Base-by-base conservation (phyloP, 2,329 filamentous ascomycete genomes). In the Talaromyces amestolkiae region DNA sequence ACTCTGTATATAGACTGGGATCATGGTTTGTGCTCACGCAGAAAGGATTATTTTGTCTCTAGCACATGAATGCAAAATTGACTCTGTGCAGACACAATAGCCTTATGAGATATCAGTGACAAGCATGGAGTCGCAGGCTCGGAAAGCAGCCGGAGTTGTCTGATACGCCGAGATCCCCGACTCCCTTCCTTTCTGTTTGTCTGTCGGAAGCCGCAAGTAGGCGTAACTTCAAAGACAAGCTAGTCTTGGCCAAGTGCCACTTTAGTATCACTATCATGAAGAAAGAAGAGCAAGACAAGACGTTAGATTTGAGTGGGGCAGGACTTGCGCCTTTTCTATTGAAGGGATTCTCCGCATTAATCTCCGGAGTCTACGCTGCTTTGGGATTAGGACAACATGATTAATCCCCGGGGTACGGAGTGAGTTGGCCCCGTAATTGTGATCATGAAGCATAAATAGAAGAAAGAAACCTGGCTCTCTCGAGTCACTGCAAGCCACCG, bases 171-270 rank as follows among this genome's bases (percentile, higher is more conserved):
- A 39, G 3, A 3, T 22, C 22, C 9, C 6, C 33, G 3, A 15
- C n/a, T 17, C 33, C 17, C 43, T 41, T 37, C 17, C n/a, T 19
- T 54, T 43, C 22, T 15, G 47, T 61, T 61, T 54, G 60, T 10
- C 60, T 54, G 60, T 62, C 35, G 47, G 39, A 37, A 54, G 35
- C 60, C 60, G 60, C 37, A 31, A 62, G 22, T 11, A 31, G 45
- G 45, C 24, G 13, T 7, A 49, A 27, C 2, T 7, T 49, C 43
- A 47, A 3, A 39, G 49, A 59, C 10, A 33, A 9, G 11, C 9
- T 54, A 19, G 49, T 33, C 27, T 31, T 53, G 15, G 11, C 22
- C 49, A 31, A 53, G 49, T 33, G 27, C 19, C 2, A 54, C 33
- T 37, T 22, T 10, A 17, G n/a, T 39, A 37, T 56, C 31, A 17